A percentile compares a stretch with the other conserved stretches of the same genome.
Evolutionary conservation across 495 filamentous ascomycete genomes (phyloP).

Genomic region (Penicillium riverlandense): DNA sequence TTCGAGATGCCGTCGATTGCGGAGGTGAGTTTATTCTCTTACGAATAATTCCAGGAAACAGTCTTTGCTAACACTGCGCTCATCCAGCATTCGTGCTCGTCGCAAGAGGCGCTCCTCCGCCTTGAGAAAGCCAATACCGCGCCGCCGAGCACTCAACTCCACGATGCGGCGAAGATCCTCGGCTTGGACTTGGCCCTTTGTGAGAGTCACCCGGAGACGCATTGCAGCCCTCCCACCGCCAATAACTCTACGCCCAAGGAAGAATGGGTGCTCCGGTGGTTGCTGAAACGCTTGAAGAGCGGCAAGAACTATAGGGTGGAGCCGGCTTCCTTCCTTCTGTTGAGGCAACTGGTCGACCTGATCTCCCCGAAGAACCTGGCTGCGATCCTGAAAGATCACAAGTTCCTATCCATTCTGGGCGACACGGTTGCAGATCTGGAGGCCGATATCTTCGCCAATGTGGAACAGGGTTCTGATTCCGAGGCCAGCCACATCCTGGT

Average conservation of each 20-base stretch:
- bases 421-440: slow-evolving; percentile 32
- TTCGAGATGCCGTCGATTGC: slow-evolving; percentile 35
- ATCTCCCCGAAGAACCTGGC: slow-evolving; percentile 41
- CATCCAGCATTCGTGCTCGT: slow-evolving; percentile 32
- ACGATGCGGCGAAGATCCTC: slow-evolving; percentile 42
- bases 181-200: slow-evolving; percentile 34
- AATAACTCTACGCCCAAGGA: slow-evolving; percentile 40
- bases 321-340: slow-evolving; percentile 39
- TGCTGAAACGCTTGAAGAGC: slow-evolving; percentile 52
- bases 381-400: slow-evolving; percentile 40
- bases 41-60: no score
- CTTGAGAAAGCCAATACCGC: slow-evolving; percentile 43
- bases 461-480: slow-evolving; percentile 24
- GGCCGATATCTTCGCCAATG: slow-evolving; percentile 24
- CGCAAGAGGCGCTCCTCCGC: slow-evolving; percentile 43
- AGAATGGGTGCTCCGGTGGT: slow-evolving; percentile 63
- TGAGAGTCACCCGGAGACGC: slow-evolving; percentile 26
- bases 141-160: slow-evolving; percentile 33
- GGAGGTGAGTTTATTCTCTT: slow-evolving; percentile 25
- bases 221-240: slow-evolving; percentile 18
- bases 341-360: slow-evolving; percentile 39
- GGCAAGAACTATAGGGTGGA: slow-evolving; percentile 37
- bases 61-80: slow-evolving; percentile 6
- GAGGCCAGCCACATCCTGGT: slow-evolving; percentile 36
- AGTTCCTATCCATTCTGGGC: slow-evolving; percentile 40